A percentile compares a stretch with the other conserved stretches of the same genome.
phyloP scores from a whole-genome alignment of 768 basidiomycete genomes.

The Daedaleopsis sinensis region DNA sequence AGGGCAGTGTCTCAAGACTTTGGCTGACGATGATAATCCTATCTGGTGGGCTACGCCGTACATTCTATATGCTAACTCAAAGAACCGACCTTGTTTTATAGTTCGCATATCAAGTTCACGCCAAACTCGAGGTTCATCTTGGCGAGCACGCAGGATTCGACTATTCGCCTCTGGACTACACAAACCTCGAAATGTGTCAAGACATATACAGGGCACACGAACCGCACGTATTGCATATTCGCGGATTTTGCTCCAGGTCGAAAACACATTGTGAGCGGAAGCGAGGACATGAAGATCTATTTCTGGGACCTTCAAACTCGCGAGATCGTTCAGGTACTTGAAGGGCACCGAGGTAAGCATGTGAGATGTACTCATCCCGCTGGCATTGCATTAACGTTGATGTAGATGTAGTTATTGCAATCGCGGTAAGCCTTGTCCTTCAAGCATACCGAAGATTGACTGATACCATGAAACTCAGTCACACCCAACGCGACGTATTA shows the following conservation, averaged over 20 bases:
- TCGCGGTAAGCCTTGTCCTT: constrained; percentile 51
- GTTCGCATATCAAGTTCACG: constrained; percentile 89
- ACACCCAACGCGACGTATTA: constrained; percentile 72
- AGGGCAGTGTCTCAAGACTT: constrained; percentile 95
- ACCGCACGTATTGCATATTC: constrained; percentile 82
- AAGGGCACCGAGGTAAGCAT: constrained; percentile 76
- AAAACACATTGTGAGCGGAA: constrained; percentile 82
- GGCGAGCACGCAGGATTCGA: constrained; percentile 92
- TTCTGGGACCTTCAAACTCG: constrained; percentile 90
- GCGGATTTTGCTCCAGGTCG: constrained; percentile 66
- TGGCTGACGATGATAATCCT: constrained; percentile 96
- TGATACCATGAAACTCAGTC: constrained; percentile 46
- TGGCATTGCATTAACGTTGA: constrained; percentile 18
- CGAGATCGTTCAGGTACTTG: constrained; percentile 70
- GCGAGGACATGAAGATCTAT: constrained; percentile 87
- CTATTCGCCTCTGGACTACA: constrained; percentile 93
- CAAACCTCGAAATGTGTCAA: constrained; percentile 90
- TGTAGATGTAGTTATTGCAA: constrained; percentile 68
- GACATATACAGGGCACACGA: constrained; percentile 86
- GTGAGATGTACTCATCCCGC: no score
- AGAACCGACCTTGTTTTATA: constrained; percentile 32
- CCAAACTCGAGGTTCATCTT: constrained; percentile 91
- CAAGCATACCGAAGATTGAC: constrained; percentile 5
- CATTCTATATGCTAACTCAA: neutral
- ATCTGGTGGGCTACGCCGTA: constrained; percentile 59